A percentile compares a stretch with the other conserved stretches of the same genome.
Evolutionary conservation across 495 filamentous ascomycete genomes (phyloP).

Genomic region (Talaromyces stipitatus): DNA sequence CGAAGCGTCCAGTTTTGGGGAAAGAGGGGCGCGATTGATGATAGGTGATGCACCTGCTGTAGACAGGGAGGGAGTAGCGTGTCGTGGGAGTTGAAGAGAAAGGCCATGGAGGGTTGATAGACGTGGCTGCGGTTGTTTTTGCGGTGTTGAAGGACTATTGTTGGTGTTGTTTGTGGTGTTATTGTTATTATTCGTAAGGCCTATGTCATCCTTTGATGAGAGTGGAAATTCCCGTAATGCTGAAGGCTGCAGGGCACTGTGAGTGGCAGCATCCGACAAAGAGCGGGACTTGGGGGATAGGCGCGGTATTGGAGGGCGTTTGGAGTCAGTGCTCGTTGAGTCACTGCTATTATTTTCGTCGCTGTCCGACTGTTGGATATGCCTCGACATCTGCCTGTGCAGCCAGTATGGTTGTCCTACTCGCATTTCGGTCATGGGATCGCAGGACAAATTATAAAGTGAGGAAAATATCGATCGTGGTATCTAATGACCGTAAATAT

Average conservation of each 20-base stretch:
- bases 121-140: slow-evolving; percentile 37
- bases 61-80: slow-evolving; percentile 32
- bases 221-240: slow-evolving; percentile 23
- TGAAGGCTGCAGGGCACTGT: slow-evolving; percentile 17
- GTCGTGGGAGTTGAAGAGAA: slow-evolving; percentile 61
- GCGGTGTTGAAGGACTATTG: slow-evolving; percentile 54
- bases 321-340: not conserved
- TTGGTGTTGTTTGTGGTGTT: slow-evolving; percentile 19
- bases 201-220: slow-evolving; percentile 72
- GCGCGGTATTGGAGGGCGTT: slow-evolving; percentile 8
- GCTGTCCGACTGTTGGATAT: slow-evolving; percentile 6
- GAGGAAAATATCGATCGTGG: not conserved
- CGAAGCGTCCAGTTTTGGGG: slow-evolving; percentile 75
- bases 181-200: slow-evolving; percentile 31
- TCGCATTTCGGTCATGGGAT: not conserved
- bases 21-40: slow-evolving; percentile 62
- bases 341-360: slow-evolving; percentile 5
- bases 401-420: slow-evolving; percentile 5
- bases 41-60: slow-evolving; percentile 46
- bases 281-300: slow-evolving; percentile 35
- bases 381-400: slow-evolving; percentile 4
- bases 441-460: not conserved
- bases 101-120: slow-evolving; percentile 53
- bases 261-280: slow-evolving; percentile 36
- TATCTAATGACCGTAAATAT: not conserved